phyloP scores from a whole-genome alignment of 2,329 filamentous ascomycete genomes.

The Myriosclerotinia scirpicola region DNA sequence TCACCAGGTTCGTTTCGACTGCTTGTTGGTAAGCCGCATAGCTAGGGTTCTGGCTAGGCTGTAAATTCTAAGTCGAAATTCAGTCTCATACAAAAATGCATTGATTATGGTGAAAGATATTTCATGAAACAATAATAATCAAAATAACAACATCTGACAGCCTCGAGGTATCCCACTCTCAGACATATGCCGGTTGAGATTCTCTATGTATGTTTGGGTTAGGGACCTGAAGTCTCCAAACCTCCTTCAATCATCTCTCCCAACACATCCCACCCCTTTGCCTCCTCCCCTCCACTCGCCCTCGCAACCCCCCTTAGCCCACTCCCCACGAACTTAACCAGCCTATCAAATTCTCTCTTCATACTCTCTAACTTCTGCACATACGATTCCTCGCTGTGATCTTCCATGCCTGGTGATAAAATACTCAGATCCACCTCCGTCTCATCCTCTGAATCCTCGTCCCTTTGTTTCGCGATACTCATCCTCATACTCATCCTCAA shows the following conservation, averaged over 20 bases:
- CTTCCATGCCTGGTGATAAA: constrained; percentile 39
- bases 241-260: constrained; percentile 73
- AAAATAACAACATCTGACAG: too few species aligned
- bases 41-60: too few species aligned
- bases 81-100: too few species aligned
- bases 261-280: constrained; percentile 71
- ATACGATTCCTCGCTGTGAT: constrained; percentile 45
- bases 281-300: constrained; percentile 60
- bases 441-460: constrained; percentile 31
- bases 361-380: constrained; percentile 55
- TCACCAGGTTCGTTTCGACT: too few species aligned
- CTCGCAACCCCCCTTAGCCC: constrained; percentile 74
- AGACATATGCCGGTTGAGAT: too few species aligned
- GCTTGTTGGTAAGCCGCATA: too few species aligned
- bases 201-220: too few species aligned
- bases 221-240: constrained; percentile 23
- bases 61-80: too few species aligned
- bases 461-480: constrained; percentile 29
- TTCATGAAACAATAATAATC: too few species aligned
- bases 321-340: constrained; percentile 68
- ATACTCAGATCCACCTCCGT: constrained; percentile 43
- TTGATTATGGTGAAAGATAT: too few species aligned
- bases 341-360: constrained; percentile 61
- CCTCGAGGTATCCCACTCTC: too few species aligned
- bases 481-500: constrained; percentile 35